Percentiles rank a stretch among this genome's conserved stretches.
These are phyloP conservation scores for Ceratocystis huliohia DNA, from an alignment of 2,329 filamentous ascomycete genomes.

Conservation along the genomic window DNA sequence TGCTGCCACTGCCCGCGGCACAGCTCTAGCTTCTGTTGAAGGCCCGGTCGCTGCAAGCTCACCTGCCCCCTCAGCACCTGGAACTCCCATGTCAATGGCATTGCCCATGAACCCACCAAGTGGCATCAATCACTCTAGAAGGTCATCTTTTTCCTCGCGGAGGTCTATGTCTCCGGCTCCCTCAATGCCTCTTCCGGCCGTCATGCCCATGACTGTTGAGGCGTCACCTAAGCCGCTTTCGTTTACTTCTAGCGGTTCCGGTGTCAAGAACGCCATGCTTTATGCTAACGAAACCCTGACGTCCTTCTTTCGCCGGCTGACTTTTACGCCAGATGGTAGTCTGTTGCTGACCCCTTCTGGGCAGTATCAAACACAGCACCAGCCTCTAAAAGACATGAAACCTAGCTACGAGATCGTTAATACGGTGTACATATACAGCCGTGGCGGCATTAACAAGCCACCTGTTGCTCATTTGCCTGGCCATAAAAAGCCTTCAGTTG, in stretches of 20 bases:
- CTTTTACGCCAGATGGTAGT: constrained; percentile 91
- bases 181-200: constrained; percentile 82
- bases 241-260: constrained; percentile 41
- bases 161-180: constrained; percentile 88
- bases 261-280: constrained; percentile 72
- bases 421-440: constrained; percentile 95
- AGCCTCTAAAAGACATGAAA: constrained; percentile 53
- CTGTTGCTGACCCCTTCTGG: constrained; percentile 87
- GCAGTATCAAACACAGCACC: constrained; percentile 76
- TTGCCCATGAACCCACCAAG: constrained; percentile 92
- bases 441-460: constrained; percentile 91
- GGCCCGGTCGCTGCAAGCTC: constrained; percentile 54
- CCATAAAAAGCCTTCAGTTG: constrained; percentile 95
- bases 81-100: constrained; percentile 78
- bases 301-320: constrained; percentile 87
- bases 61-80: constrained; percentile 78
- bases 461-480: constrained; percentile 90
- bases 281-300: constrained; percentile 96
- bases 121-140: constrained; percentile 76
- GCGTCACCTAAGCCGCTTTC: constrained; percentile 68
- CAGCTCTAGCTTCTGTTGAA: constrained; percentile 38
- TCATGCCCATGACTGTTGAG: constrained; percentile 67
- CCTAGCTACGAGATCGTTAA: constrained; percentile 78
- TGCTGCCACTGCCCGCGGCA: constrained; percentile 2
- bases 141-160: constrained; percentile 84